phyloP scores from a whole-genome alignment of 1,139 yeast genomes.

The Kodamaea anthophila region DNA sequence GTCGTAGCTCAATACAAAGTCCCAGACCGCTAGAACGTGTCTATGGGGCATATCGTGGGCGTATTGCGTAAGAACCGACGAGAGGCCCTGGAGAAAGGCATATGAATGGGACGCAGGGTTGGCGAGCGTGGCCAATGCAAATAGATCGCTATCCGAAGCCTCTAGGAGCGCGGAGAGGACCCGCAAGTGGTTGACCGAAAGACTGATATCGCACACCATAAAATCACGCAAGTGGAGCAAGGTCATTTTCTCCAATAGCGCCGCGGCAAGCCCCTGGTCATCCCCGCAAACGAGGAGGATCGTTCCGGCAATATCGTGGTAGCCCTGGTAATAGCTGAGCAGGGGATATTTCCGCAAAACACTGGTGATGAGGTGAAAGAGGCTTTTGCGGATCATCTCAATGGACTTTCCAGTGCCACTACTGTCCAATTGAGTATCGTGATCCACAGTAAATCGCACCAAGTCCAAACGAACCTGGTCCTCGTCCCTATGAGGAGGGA shows the following conservation, averaged over 20 bases:
- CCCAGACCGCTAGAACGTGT: constrained; percentile 56
- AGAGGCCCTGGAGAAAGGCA: constrained; percentile 55
- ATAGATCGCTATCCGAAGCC: constrained; percentile 46
- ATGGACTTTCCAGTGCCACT: no score
- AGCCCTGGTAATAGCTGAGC: constrained; percentile 84
- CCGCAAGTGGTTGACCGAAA: constrained; percentile 58
- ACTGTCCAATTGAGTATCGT: no score
- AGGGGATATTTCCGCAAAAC: constrained; percentile 57
- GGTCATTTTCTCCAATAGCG: constrained; percentile 52
- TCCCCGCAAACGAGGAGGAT: constrained; percentile 48
- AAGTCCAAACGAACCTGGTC: constrained; percentile 76
- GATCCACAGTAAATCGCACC: constrained; percentile 48
- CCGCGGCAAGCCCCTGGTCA: constrained; percentile 35
- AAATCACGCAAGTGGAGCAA: constrained; percentile 71
- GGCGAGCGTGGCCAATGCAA: constrained; percentile 38
- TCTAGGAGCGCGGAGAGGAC: constrained; percentile 60
- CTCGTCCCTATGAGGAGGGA: constrained; percentile 59
- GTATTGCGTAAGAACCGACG: constrained; percentile 71
- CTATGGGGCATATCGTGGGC: constrained; percentile 62
- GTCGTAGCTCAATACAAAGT: constrained; percentile 47
- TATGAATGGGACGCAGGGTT: constrained; percentile 34
- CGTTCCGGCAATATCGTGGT: constrained; percentile 77
- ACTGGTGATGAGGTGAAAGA: constrained; percentile 45
- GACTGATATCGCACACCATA: constrained; percentile 65
- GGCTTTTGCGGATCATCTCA: constrained; percentile 29